These are phyloP conservation scores for Fallopia convolvulus DNA, from an alignment of 148 eudicot species.

Conservation along the genomic window DNA sequence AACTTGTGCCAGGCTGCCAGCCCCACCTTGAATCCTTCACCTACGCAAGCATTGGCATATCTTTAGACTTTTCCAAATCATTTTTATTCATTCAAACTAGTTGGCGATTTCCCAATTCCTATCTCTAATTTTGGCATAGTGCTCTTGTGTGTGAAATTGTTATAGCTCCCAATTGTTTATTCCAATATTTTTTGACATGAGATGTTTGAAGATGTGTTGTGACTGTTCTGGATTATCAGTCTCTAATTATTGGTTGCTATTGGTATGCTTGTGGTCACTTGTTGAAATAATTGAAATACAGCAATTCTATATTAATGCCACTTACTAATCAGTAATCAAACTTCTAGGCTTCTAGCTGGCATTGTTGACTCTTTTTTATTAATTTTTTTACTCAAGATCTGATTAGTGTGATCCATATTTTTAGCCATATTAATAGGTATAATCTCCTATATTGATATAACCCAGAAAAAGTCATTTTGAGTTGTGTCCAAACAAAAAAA, in stretches of 20 bases:
- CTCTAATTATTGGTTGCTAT: not conserved
- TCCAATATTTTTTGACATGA: not conserved
- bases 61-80: not conserved
- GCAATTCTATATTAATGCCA: not conserved
- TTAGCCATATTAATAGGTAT: not conserved
- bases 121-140: not conserved
- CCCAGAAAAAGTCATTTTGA: not conserved
- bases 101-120: not conserved
- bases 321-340: too few species aligned
- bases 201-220: not conserved
- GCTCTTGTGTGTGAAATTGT: not conserved
- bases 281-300: not conserved
- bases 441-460: not conserved
- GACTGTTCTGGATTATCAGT: not conserved
- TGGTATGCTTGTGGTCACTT: not conserved
- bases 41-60: not conserved
- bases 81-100: not conserved
- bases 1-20: not conserved
- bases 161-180: not conserved
- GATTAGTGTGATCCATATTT: not conserved
- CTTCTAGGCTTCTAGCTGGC: not conserved
- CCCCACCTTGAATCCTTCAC: slow-evolving; percentile 1
- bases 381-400: not conserved
- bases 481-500: not conserved
- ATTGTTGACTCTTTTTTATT: not conserved